Evolutionary conservation across 176 grass and related monocot species (phyloP).

Genomic region (Musa beccarii): DNA sequence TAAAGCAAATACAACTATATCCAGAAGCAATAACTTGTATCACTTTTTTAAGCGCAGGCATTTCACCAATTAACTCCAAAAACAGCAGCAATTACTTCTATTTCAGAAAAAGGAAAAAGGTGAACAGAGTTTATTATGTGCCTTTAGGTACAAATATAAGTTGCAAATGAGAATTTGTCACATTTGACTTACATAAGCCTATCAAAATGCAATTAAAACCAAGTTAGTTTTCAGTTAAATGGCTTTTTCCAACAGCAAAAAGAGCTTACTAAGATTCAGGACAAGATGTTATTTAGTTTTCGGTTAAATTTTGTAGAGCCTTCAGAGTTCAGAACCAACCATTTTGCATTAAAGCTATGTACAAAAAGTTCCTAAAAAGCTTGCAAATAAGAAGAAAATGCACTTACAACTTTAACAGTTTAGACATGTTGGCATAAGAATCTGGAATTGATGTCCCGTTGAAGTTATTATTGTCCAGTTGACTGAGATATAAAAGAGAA

Average conservation of each 20-base stretch:
- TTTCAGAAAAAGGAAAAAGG: background rate
- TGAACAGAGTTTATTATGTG: background rate
- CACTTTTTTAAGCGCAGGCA: too few relatives aligned
- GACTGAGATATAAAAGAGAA: constrained; percentile 1
- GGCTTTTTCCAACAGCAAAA: background rate
- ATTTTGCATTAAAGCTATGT: background rate
- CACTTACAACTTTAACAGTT: constrained; percentile 21
- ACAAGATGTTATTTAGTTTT: constrained; percentile 6
- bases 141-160: background rate
- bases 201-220: too few relatives aligned
- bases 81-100: too few relatives aligned
- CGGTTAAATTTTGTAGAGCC: too few relatives aligned
- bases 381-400: background rate
- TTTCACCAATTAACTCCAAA: too few relatives aligned
- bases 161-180: too few relatives aligned
- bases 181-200: too few relatives aligned
- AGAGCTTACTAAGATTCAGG: background rate
- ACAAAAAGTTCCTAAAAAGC: background rate
- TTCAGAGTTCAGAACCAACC: too few relatives aligned
- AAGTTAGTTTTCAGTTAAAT: too few relatives aligned
- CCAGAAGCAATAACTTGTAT: too few relatives aligned
- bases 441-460: constrained; percentile 10
- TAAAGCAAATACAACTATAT: too few relatives aligned
- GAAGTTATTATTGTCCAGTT: constrained; percentile 25
- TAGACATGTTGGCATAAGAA: constrained; percentile 14